Evolutionary conservation across 805 yeast genomes (phyloP).

Genomic region (Hanseniaspora pseudoguilliermondii): DNA sequence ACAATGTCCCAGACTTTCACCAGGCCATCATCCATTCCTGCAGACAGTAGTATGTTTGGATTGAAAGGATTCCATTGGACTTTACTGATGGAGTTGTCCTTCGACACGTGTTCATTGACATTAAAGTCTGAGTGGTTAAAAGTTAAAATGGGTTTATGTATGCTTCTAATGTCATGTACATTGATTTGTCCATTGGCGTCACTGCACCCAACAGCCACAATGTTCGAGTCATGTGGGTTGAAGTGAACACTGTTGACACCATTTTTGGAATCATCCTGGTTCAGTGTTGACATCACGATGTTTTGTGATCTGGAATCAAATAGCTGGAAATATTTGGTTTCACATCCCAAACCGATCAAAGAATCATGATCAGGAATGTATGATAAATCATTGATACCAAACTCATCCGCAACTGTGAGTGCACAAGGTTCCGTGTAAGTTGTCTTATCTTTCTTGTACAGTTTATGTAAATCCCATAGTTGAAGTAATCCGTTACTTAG

Average conservation of each 20-base stretch:
- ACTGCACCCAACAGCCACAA: constrained; percentile 57
- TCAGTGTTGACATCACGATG: constrained; percentile 12
- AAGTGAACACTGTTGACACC: constrained; percentile 50
- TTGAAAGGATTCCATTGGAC: constrained; percentile 59
- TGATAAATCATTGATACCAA: constrained; percentile 57
- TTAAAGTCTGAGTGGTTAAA: constrained; percentile 30
- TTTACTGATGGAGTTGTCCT: constrained; percentile 43
- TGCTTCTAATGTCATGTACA: constrained; percentile 54
- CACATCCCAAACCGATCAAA: constrained; percentile 55
- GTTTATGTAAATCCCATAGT: constrained; percentile 52
- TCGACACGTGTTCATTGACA: not conserved
- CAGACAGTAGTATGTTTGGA: constrained; percentile 46
- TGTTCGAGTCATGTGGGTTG: constrained; percentile 42
- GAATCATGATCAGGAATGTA: constrained; percentile 56
- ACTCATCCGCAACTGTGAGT: constrained; percentile 23
- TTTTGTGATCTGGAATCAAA: constrained; percentile 38
- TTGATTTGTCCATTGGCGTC: constrained; percentile 34
- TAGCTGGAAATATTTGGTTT: constrained; percentile 39
- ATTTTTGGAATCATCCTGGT: constrained; percentile 17
- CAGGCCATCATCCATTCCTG: constrained; percentile 50
- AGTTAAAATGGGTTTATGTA: constrained; percentile 24
- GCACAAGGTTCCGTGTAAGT: constrained; percentile 20
- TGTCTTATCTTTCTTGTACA: constrained; percentile 21
- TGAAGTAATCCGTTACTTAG: constrained; percentile 52
- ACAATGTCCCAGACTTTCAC: constrained; percentile 52